phyloP scores from a whole-genome alignment of 768 basidiomycete genomes.

The Russula brevipes region DNA sequence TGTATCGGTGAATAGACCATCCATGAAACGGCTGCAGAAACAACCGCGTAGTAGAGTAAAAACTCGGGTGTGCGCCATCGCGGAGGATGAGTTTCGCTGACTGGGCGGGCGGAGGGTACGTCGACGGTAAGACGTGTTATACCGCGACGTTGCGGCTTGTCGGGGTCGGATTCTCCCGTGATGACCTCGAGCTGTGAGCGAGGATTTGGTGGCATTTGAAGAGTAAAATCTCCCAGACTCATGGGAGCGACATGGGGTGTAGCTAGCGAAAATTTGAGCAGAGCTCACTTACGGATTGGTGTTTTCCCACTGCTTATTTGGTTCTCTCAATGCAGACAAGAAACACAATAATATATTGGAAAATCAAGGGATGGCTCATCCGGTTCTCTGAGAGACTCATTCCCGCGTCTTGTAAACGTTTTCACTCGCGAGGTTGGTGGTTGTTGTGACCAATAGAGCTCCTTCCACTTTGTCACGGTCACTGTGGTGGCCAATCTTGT shows the following conservation, averaged over 20 bases:
- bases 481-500: background rate
- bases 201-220: constrained; percentile 32
- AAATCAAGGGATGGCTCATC: no score
- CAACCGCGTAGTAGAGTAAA: constrained; percentile 61
- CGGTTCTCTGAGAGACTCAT: no score
- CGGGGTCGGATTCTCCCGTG: constrained; percentile 6
- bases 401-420: no score
- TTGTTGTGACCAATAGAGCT: background rate
- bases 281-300: no score
- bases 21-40: constrained; percentile 55
- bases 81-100: constrained; percentile 35
- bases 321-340: background rate
- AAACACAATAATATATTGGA: background rate
- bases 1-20: constrained; percentile 74
- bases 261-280: no score
- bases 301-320: background rate
- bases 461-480: constrained; percentile 8
- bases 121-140: constrained; percentile 51
- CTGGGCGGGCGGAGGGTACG: constrained; percentile 42
- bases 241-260: background rate
- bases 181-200: constrained; percentile 17
- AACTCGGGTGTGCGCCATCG: constrained; percentile 85
- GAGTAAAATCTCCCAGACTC: constrained; percentile 26
- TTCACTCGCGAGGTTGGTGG: no score
- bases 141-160: constrained; percentile 27